A percentile compares a stretch with the other conserved stretches of the same genome.
These are phyloP conservation scores for Litsea cubeba DNA, from an alignment of 164 flowering plant species.

Conservation along the genomic window DNA sequence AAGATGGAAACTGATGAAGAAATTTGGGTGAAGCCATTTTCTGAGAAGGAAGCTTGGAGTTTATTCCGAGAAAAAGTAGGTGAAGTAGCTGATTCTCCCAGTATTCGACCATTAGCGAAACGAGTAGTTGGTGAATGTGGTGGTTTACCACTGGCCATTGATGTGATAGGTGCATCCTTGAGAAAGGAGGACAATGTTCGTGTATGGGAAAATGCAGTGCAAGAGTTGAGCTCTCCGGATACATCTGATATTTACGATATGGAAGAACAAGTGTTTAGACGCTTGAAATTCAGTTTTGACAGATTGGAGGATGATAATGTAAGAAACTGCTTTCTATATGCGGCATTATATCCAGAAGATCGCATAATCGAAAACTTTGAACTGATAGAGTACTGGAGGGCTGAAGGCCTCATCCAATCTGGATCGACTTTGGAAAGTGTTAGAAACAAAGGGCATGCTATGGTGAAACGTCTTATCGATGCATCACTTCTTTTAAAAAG, in stretches of 20 bases:
- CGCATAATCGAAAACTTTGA: neutral
- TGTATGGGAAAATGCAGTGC: conserved; percentile 17
- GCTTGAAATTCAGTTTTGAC: conserved; percentile 15
- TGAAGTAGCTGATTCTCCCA: neutral
- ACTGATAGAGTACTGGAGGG: conserved; percentile 22
- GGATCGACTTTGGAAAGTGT: neutral
- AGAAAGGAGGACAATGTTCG: neutral
- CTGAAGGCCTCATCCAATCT: conserved; percentile 13
- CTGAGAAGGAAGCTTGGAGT: conserved; percentile 20
- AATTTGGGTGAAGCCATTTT: conserved; percentile 12
- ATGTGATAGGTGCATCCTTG: conserved; percentile 13
- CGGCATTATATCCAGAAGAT: conserved; percentile 15
- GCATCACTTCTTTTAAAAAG: neutral
- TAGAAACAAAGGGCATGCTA: conserved; percentile 8
- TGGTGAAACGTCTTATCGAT: neutral
- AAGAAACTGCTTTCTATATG: conserved; percentile 6
- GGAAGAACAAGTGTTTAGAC: conserved; percentile 10
- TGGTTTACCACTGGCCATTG: conserved; percentile 14
- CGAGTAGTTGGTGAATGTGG: conserved; percentile 14
- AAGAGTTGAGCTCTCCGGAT: neutral
- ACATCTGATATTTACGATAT: neutral
- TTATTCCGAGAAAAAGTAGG: conserved; percentile 18
- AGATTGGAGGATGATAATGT: neutral
- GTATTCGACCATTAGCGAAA: conserved; percentile 2
- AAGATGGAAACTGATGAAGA: conserved; percentile 12